Conservation (phyloP, 23 red algal genomes). For the Chondrus crispus region DNA sequence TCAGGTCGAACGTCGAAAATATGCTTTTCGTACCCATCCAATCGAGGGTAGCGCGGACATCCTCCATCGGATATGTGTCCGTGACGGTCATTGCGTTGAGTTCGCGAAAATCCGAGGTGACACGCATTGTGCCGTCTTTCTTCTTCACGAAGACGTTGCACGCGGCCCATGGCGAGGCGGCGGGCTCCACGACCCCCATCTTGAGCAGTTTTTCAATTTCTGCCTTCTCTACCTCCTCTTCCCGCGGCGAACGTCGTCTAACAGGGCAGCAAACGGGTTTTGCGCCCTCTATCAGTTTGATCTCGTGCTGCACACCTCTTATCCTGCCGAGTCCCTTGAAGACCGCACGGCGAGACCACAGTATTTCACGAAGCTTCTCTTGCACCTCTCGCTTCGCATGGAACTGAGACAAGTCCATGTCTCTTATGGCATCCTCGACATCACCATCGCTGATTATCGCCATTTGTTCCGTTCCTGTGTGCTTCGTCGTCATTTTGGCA, state of each 20-base stretch:
- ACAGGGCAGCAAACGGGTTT: background rate
- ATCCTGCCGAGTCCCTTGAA: background rate
- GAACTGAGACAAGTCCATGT: background rate
- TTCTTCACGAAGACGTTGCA: background rate
- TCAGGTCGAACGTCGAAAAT: constrained; percentile 16
- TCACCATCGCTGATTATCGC: too few species aligned
- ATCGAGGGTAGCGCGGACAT: background rate
- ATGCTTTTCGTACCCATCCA: constrained; percentile 1
- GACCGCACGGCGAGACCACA: background rate
- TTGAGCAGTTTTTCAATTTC: background rate
- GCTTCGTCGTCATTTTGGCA: too few species aligned
- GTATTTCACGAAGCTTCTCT: background rate
- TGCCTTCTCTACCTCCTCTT: background rate
- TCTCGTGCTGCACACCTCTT: background rate
- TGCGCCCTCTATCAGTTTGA: background rate
- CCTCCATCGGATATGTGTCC: constrained; percentile 14
- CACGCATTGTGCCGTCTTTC: background rate
- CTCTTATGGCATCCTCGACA: too few species aligned
- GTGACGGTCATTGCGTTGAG: background rate
- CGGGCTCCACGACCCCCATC: background rate
- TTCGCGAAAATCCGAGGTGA: background rate
- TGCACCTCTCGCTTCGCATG: background rate
- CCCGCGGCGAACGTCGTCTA: background rate
- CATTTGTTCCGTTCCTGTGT: too few species aligned
- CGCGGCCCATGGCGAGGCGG: background rate